A percentile compares a stretch with the other conserved stretches of the same genome.
phyloP scores from a whole-genome alignment of 441 rosid genomes.

The Francoa sonchifolia region DNA sequence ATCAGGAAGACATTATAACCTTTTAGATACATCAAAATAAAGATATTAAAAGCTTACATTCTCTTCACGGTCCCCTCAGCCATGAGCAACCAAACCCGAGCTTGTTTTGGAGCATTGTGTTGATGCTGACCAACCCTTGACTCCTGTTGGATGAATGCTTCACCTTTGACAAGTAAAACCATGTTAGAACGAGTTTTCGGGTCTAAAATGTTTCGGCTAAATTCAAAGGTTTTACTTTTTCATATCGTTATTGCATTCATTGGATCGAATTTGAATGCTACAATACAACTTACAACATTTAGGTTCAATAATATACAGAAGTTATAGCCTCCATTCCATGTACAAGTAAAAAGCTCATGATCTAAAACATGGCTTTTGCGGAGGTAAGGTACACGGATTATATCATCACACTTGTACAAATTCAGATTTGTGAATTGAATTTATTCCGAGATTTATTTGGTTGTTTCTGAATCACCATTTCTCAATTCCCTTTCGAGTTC shows the following conservation, averaged over 20 bases:
- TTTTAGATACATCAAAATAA: slow-evolving; percentile 1
- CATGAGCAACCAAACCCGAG: too few species aligned
- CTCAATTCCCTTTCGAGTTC: slow-evolving; percentile 83
- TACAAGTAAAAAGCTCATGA: slow-evolving; percentile 16
- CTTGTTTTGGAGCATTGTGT: too few species aligned
- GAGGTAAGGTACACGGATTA: slow-evolving; percentile 4
- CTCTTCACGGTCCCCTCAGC: too few species aligned
- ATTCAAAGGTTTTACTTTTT: too few species aligned
- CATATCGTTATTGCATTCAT: too few species aligned
- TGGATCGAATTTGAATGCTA: too few species aligned
- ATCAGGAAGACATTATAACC: slow-evolving; percentile 27
- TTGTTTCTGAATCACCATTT: slow-evolving; percentile 26
- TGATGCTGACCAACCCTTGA: too few species aligned
- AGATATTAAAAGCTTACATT: too few species aligned
- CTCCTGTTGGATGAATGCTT: too few species aligned
- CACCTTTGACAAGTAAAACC: too few species aligned
- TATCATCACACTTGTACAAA: slow-evolving; percentile 10
- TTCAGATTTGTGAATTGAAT: slow-evolving; percentile 8
- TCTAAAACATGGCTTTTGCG: slow-evolving; percentile 22
- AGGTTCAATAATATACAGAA: slow-evolving; percentile 30
- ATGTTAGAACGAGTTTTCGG: too few species aligned
- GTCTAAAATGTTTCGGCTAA: too few species aligned
- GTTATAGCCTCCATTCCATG: slow-evolving; percentile 13
- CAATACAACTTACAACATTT: slow-evolving; percentile 17
- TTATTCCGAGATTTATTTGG: slow-evolving; percentile 13